Conservation (phyloP, 805 yeast genomes). For the Saccharomycopsis schoenii region DNA sequence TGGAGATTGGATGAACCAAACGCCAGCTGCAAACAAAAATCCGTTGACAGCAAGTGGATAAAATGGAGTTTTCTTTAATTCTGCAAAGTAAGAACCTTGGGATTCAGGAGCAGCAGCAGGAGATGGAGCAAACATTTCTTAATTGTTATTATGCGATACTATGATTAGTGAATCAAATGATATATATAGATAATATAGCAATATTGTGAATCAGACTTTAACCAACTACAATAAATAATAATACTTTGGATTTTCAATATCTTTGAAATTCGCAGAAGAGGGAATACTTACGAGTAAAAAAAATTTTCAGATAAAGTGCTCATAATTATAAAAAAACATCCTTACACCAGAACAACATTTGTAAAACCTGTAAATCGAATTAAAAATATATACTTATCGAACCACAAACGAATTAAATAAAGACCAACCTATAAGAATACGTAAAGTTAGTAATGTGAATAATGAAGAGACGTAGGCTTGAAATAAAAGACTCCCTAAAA, state of each 20-base stretch:
- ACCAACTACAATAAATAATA: too few relatives aligned
- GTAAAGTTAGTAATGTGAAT: neutral
- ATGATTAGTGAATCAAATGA: too few relatives aligned
- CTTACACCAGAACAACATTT: neutral
- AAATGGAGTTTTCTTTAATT: constrained; percentile 52
- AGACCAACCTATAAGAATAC: neutral
- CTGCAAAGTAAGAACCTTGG: constrained; percentile 28
- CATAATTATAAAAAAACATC: too few relatives aligned
- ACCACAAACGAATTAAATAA: neutral
- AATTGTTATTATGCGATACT: neutral
- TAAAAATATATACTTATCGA: too few relatives aligned
- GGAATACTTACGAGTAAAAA: too few relatives aligned
- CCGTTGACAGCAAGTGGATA: constrained; percentile 58
- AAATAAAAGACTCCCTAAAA: neutral
- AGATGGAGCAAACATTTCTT: constrained; percentile 8
- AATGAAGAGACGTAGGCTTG: neutral
- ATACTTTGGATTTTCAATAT: too few relatives aligned
- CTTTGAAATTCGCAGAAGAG: too few relatives aligned
- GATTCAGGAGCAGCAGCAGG: constrained; percentile 12
- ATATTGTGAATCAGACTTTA: too few relatives aligned
- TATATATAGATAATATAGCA: too few relatives aligned
- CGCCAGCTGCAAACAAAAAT: constrained; percentile 61
- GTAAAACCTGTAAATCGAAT: neutral
- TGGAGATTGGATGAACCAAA: constrained; percentile 67
- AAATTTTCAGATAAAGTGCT: too few relatives aligned